Percentiles rank a stretch among this genome's conserved stretches.
phyloP scores from a whole-genome alignment of 2,329 filamentous ascomycete species.

The Xylaria sp. region DNA sequence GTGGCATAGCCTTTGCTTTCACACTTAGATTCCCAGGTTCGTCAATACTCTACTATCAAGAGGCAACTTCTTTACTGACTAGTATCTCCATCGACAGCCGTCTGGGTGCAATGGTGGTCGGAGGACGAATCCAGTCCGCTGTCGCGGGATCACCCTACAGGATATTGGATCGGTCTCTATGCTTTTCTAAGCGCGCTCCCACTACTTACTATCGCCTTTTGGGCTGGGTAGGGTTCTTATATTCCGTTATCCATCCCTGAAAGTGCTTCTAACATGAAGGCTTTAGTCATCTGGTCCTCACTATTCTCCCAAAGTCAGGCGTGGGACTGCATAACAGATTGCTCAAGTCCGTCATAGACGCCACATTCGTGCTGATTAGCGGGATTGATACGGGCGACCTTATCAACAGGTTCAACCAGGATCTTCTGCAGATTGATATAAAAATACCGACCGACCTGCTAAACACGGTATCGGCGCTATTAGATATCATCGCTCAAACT shows the following conservation, averaged over 20 bases:
- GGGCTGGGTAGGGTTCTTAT: constrained; percentile 24
- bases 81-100: constrained; percentile 26
- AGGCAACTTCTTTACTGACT: background rate
- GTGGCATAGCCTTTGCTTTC: constrained; percentile 34
- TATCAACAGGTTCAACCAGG: constrained; percentile 46
- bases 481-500: constrained; percentile 52
- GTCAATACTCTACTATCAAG: constrained; percentile 10
- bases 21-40: constrained; percentile 38
- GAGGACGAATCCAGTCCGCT: constrained; percentile 33
- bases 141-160: constrained; percentile 26
- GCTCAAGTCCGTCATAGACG: constrained; percentile 57
- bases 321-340: constrained; percentile 60
- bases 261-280: constrained; percentile 51
- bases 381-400: constrained; percentile 43
- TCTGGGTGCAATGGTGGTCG: constrained; percentile 47
- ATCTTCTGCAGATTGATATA: constrained; percentile 43
- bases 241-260: background rate
- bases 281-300: constrained; percentile 62
- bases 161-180: constrained; percentile 42
- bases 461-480: constrained; percentile 36
- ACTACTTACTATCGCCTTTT: constrained; percentile 20
- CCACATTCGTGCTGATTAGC: constrained; percentile 41
- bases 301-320: constrained; percentile 53
- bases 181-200: constrained; percentile 35
- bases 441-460: constrained; percentile 36